phyloP scores from a whole-genome alignment of 805 yeast genomes.

The Spathaspora hagerdaliae region DNA sequence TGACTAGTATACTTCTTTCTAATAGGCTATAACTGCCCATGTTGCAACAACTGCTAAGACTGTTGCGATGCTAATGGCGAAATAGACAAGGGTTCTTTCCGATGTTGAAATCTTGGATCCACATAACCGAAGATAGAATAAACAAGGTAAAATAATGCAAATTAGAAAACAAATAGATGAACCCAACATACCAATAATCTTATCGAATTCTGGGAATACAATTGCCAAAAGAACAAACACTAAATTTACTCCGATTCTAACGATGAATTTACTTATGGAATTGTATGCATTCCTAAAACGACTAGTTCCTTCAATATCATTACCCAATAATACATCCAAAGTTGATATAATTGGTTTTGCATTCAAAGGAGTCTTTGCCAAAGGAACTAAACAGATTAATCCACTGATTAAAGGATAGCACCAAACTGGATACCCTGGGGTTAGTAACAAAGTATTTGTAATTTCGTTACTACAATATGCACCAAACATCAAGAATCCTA shows the following conservation, averaged over 20 bases:
- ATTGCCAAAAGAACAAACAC: slow-evolving; percentile 58
- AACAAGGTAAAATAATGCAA: slow-evolving; percentile 73
- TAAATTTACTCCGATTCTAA: slow-evolving; percentile 46
- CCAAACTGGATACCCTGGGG: slow-evolving; percentile 47
- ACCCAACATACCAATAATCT: slow-evolving; percentile 77
- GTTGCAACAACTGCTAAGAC: slow-evolving; percentile 58
- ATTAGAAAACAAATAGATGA: slow-evolving; percentile 75
- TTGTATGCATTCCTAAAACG: slow-evolving; percentile 5
- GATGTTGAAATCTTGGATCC: slow-evolving; percentile 33
- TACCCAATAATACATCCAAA: slow-evolving; percentile 47
- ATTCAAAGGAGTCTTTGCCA: slow-evolving; percentile 79
- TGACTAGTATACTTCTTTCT: background rate
- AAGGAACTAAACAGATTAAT: slow-evolving; percentile 75
- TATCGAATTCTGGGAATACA: slow-evolving; percentile 73
- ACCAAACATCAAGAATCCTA: slow-evolving; percentile 65
- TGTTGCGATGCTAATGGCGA: slow-evolving; percentile 43
- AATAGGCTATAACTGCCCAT: slow-evolving; percentile 36
- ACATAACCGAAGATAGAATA: slow-evolving; percentile 64
- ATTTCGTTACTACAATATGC: slow-evolving; percentile 46
- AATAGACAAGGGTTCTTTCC: slow-evolving; percentile 37
- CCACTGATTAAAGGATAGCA: slow-evolving; percentile 51
- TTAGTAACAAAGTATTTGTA: slow-evolving; percentile 44
- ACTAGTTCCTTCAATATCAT: slow-evolving; percentile 1
- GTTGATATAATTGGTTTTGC: slow-evolving; percentile 80
- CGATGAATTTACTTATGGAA: slow-evolving; percentile 13